Conservation (phyloP, 177 flowering plant genomes). For the Vitis hybrid region DNA sequence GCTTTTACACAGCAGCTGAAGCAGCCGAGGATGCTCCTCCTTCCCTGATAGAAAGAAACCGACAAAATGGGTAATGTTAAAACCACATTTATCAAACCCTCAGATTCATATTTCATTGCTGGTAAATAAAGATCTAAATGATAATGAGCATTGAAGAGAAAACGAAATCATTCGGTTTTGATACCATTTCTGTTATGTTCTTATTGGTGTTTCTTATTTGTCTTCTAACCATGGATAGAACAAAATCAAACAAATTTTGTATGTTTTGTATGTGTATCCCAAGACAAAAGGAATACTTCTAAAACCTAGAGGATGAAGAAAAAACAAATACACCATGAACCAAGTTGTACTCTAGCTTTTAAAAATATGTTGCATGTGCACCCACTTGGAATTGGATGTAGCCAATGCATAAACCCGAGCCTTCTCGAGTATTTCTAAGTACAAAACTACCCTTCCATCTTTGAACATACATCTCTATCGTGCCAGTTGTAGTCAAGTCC, state of each 20-base stretch:
- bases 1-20: conserved; percentile 78
- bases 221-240: background rate
- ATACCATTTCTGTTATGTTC: background rate
- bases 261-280: no score
- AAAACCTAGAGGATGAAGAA: background rate
- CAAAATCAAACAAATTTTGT: no score
- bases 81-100: background rate
- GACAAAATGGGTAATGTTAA: background rate
- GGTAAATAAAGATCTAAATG: no score
- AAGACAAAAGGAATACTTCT: background rate
- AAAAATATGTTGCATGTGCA: conserved; percentile 17
- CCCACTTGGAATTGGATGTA: conserved; percentile 9
- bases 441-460: background rate
- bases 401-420: background rate
- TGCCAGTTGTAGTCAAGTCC: background rate
- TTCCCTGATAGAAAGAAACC: conserved; percentile 34
- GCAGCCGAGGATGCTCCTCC: conserved; percentile 60
- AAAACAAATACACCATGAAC: background rate
- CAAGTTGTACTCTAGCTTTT: background rate
- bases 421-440: background rate
- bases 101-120: no score
- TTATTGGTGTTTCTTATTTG: no score
- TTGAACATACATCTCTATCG: background rate
- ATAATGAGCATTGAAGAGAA: no score
- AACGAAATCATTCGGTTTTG: no score